Evolutionary conservation across 2,329 filamentous ascomycete genomes (phyloP).

Genomic region (Tympanopsis confertula): DNA sequence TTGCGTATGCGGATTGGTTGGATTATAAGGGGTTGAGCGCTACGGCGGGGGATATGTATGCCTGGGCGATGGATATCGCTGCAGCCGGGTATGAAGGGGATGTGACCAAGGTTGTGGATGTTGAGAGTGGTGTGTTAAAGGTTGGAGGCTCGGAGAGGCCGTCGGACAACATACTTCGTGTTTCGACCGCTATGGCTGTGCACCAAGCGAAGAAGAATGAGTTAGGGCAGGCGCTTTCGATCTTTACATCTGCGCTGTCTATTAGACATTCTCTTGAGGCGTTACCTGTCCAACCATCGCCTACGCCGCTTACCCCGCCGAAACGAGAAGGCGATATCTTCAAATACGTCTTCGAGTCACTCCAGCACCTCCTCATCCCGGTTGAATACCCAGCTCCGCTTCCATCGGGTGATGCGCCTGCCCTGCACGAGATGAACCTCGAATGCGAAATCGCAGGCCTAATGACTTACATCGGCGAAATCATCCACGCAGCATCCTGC

Average conservation of each 20-base stretch:
- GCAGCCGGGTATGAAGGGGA: conserved; percentile 33
- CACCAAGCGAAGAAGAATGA: conserved; percentile 64
- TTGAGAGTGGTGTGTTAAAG: conserved; percentile 51
- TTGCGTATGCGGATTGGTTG: conserved; percentile 76
- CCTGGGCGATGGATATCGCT: conserved; percentile 67
- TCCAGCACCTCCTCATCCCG: conserved; percentile 27
- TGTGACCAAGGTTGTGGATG: conserved; percentile 38
- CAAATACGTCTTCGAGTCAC: neutral
- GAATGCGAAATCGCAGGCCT: conserved; percentile 77
- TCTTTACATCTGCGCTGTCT: conserved; percentile 74
- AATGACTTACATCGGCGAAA: conserved; percentile 86
- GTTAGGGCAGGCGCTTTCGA: conserved; percentile 60
- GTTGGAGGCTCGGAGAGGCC: conserved; percentile 38
- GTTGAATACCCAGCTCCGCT: conserved; percentile 62
- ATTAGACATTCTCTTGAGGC: conserved; percentile 48
- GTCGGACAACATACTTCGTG: conserved; percentile 63
- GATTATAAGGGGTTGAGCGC: conserved; percentile 61
- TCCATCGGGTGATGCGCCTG: conserved; percentile 55
- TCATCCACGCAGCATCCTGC: conserved; percentile 62
- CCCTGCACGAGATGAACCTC: conserved; percentile 51
- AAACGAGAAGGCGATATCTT: neutral
- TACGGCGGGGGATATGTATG: conserved; percentile 61
- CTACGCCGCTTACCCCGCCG: too few relatives aligned
- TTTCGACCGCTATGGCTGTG: conserved; percentile 67
- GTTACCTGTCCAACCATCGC: conserved; percentile 6